Conservation (phyloP, 2,329 filamentous ascomycete genomes). For the Fusarium sulawesiense region DNA sequence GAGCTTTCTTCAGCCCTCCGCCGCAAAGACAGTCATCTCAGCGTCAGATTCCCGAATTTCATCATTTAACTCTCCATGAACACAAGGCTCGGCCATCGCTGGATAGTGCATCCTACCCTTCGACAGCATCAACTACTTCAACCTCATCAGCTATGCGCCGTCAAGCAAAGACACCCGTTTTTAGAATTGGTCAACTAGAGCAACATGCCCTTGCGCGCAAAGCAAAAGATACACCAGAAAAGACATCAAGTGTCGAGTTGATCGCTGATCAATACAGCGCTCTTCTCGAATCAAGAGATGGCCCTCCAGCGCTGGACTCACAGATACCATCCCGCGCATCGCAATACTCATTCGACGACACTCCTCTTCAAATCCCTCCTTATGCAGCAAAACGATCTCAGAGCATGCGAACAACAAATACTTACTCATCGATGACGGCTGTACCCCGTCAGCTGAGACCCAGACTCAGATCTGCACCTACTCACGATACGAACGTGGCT, state of each 20-base stretch:
- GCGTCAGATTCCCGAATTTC: constrained; percentile 43
- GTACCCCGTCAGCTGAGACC: constrained; percentile 31
- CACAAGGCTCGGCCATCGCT: constrained; percentile 38
- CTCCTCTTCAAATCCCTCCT: constrained; percentile 33
- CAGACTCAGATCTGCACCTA: constrained; percentile 50
- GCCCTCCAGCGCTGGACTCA: constrained; percentile 52
- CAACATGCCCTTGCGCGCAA: constrained; percentile 41
- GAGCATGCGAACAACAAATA: constrained; percentile 19
- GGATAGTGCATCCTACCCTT: constrained; percentile 45
- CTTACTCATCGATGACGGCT: constrained; percentile 41
- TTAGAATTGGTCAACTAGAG: constrained; percentile 63
- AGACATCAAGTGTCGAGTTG: constrained; percentile 58
- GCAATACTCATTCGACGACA: constrained; percentile 22
- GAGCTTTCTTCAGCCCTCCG: constrained; percentile 22
- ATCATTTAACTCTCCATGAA: constrained; percentile 42
- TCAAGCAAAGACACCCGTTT: constrained; percentile 64
- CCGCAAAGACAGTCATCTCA: constrained; percentile 33
- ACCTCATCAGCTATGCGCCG: constrained; percentile 53
- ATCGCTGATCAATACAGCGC: constrained; percentile 65
- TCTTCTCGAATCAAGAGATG: constrained; percentile 54
- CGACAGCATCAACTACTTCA: constrained; percentile 51
- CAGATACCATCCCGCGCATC: constrained; percentile 29
- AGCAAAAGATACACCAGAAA: constrained; percentile 43
- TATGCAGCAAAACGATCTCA: constrained; percentile 14
- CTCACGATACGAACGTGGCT: constrained; percentile 60